Evolutionary conservation across 805 yeast genomes (phyloP).

Genomic region (Candida jianshihensis): DNA sequence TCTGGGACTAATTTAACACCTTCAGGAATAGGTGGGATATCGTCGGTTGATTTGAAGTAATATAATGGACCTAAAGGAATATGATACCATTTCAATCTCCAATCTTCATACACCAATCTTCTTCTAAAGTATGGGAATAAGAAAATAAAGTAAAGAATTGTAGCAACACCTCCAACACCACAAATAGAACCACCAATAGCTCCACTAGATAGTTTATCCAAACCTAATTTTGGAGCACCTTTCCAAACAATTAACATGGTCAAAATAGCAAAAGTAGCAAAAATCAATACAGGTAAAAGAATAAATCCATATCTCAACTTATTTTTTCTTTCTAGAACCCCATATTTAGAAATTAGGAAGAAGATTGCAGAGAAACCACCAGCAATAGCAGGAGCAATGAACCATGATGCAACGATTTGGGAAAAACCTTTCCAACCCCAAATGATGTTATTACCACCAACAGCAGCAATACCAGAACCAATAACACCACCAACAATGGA

Average conservation of each 20-base stretch:
- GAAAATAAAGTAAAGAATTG: conserved; percentile 42
- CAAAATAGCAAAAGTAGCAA: conserved; percentile 50
- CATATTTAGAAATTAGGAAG: conserved; percentile 52
- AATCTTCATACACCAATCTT: conserved; percentile 53
- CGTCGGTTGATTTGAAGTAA: conserved; percentile 47
- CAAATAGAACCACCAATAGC: conserved; percentile 53
- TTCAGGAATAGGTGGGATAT: conserved; percentile 61
- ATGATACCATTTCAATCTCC: conserved; percentile 58
- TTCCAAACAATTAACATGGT: conserved; percentile 78
- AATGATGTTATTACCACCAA: conserved; percentile 48
- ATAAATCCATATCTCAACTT: conserved; percentile 49
- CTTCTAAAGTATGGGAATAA: conserved; percentile 58
- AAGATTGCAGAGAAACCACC: conserved; percentile 54
- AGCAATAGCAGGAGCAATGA: conserved; percentile 67
- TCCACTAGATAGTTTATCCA: conserved; percentile 44
- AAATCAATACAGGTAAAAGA: conserved; percentile 56
- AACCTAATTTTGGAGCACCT: conserved; percentile 63
- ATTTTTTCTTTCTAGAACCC: conserved; percentile 53
- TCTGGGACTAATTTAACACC: conserved; percentile 51
- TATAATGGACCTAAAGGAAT: conserved; percentile 48
- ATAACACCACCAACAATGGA: conserved; percentile 71
- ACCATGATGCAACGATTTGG: conserved; percentile 74
- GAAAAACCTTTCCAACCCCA: conserved; percentile 79
- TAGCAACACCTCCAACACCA: conserved; percentile 58
- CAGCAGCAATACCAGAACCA: conserved; percentile 70